These are phyloP conservation scores for Citrus mangshanensis DNA, from an alignment of 345 rosid genomes.

Conservation along the genomic window DNA sequence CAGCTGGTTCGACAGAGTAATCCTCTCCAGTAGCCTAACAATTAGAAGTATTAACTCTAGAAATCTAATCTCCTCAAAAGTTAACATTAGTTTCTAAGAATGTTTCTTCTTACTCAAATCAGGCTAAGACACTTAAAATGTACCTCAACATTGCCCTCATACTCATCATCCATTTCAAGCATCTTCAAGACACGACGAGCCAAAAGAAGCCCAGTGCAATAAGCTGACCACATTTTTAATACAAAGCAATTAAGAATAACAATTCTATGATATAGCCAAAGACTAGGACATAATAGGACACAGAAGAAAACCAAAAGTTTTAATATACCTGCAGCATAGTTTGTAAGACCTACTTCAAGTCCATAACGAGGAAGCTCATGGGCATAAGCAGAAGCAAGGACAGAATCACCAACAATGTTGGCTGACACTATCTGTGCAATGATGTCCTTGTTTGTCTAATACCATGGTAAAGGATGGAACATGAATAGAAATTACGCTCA, in stretches of 20 bases:
- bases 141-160: conserved; percentile 75
- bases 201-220: conserved; percentile 78
- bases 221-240: conserved; percentile 35
- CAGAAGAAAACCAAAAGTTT: background rate
- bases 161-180: conserved; percentile 70
- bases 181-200: conserved; percentile 68
- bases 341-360: conserved; percentile 63
- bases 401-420: conserved; percentile 53
- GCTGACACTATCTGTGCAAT: conserved; percentile 55
- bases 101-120: background rate
- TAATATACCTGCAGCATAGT: conserved; percentile 64
- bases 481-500: background rate
- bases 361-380: conserved; percentile 65
- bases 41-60: background rate
- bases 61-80: background rate
- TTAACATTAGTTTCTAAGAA: background rate
- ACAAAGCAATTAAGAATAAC: background rate
- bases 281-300: background rate
- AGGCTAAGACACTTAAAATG: background rate
- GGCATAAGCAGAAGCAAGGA: conserved; percentile 64
- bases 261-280: background rate
- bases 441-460: conserved; percentile 67
- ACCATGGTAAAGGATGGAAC: conserved; percentile 18
- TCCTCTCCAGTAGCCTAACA: conserved; percentile 82
- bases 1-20: conserved; percentile 75